Conservation (phyloP, 306 rosid species). For the Mimosa bimucronata region DNA sequence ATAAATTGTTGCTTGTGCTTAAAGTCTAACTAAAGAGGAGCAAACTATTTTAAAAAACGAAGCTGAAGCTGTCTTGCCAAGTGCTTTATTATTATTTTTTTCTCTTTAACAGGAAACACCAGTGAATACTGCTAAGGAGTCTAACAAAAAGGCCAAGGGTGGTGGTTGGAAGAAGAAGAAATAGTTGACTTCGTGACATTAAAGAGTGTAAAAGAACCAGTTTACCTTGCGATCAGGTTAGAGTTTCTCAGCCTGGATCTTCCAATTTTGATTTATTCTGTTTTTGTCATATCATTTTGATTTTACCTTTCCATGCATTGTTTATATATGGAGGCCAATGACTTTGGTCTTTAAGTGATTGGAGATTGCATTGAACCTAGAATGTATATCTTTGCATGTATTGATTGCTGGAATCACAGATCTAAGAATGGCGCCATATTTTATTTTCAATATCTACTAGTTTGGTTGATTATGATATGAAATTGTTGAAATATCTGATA, state of each 20-base stretch:
- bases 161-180: conserved; percentile 69
- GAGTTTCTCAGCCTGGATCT: conserved; percentile 15
- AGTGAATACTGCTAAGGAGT: conserved; percentile 51
- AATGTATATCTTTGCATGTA: neutral
- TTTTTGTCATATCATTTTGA: conserved; percentile 1
- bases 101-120: conserved; percentile 61
- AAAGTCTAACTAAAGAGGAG: neutral
- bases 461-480: neutral
- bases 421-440: neutral
- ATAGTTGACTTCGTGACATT: conserved; percentile 33
- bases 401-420: neutral
- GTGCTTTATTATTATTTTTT: neutral
- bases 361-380: neutral
- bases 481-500: neutral
- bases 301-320: conserved; percentile 4
- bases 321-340: neutral
- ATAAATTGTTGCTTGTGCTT: neutral
- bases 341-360: neutral
- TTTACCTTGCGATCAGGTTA: conserved; percentile 44
- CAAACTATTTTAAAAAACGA: neutral
- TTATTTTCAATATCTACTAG: neutral
- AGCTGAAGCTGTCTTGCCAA: conserved; percentile 13
- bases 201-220: conserved; percentile 2
- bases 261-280: neutral
- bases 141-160: conserved; percentile 59